phyloP scores from a whole-genome alignment of 306 rosid species.

The Argentina anserina region DNA sequence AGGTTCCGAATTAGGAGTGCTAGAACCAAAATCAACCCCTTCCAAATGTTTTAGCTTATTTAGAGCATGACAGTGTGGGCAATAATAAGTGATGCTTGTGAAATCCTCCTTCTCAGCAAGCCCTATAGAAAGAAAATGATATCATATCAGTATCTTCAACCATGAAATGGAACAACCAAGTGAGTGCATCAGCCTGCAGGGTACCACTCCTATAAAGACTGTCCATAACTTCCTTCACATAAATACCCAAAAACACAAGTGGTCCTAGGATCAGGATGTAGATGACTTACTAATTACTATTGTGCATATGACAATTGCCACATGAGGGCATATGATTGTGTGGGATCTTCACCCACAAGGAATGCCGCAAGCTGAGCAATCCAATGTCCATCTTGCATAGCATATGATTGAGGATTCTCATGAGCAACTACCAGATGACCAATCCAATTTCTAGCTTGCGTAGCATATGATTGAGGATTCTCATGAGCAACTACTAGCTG shows the following conservation, averaged over 20 bases:
- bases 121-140: slow-evolving; percentile 51
- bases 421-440: too few relatives aligned
- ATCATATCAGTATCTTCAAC: slow-evolving; percentile 10
- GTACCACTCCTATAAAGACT: neutral
- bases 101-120: slow-evolving; percentile 91
- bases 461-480: slow-evolving; percentile 54
- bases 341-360: slow-evolving; percentile 98
- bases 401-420: too few relatives aligned
- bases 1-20: slow-evolving; percentile 38
- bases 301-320: slow-evolving; percentile 97
- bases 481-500: slow-evolving; percentile 67
- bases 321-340: slow-evolving; percentile 95
- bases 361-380: slow-evolving; percentile 87
- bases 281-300: slow-evolving; percentile 73
- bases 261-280: neutral
- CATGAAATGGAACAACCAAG: neutral
- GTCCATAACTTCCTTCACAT: neutral
- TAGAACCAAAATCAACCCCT: slow-evolving; percentile 36
- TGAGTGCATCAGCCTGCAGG: neutral
- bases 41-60: slow-evolving; percentile 66
- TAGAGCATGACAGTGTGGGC: slow-evolving; percentile 88
- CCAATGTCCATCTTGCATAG: too few relatives aligned
- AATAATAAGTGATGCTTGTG: slow-evolving; percentile 75
- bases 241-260: neutral
- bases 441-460: slow-evolving; percentile 85